Evolutionary conservation across 108 stramenopile genomes (phyloP).

Genomic region (Skeletonema potamos): DNA sequence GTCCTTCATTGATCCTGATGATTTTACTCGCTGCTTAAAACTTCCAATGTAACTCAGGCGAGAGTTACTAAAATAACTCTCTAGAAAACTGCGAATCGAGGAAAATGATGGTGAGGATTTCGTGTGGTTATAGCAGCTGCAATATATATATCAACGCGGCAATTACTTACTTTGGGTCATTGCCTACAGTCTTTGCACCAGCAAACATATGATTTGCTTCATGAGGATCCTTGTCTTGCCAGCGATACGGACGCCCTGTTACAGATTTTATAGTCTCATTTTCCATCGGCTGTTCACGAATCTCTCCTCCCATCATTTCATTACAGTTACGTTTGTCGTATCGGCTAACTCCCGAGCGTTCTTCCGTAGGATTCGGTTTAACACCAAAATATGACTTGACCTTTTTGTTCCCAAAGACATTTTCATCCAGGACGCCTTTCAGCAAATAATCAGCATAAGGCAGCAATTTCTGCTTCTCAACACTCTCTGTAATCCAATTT

Average conservation of each 20-base stretch:
- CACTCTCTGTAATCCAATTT: slow-evolving; percentile 73
- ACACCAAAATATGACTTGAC: slow-evolving; percentile 34
- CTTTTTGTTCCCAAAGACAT: slow-evolving; percentile 29
- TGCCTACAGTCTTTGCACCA: slow-evolving; percentile 57
- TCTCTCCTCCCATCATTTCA: background rate
- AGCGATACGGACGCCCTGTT: slow-evolving; percentile 40
- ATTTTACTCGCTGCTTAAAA: slow-evolving; percentile 61
- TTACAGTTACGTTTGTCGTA: background rate
- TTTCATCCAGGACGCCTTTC: slow-evolving; percentile 38
- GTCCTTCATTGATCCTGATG: background rate
- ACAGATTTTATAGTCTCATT: background rate
- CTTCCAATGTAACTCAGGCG: slow-evolving; percentile 83
- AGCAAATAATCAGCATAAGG: slow-evolving; percentile 73
- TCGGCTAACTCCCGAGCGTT: background rate
- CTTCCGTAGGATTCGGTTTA: background rate
- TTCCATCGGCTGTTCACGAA: background rate
- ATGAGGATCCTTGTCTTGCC: slow-evolving; percentile 22
- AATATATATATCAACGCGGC: background rate
- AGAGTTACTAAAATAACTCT: slow-evolving; percentile 65
- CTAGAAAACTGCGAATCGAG: slow-evolving; percentile 44
- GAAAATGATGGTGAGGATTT: background rate
- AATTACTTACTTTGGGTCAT: slow-evolving; percentile 58
- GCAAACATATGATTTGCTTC: slow-evolving; percentile 34
- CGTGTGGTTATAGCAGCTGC: background rate
- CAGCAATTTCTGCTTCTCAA: slow-evolving; percentile 49